These are phyloP conservation scores for Yamadazyma endophytica DNA, from an alignment of 805 yeast species.

Conservation along the genomic window DNA sequence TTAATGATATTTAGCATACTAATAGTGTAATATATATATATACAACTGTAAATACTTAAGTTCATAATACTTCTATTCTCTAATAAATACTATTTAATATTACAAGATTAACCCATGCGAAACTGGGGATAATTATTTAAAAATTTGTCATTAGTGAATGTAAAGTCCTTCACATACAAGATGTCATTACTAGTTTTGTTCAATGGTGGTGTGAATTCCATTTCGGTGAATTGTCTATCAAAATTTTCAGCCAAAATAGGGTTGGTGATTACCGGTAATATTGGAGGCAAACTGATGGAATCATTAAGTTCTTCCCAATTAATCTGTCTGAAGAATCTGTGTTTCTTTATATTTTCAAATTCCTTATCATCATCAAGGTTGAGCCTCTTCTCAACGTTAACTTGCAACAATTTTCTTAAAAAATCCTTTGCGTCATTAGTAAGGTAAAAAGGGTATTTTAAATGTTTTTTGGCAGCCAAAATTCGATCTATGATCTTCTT, in stretches of 20 bases:
- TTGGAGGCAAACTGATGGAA: slow-evolving; percentile 30
- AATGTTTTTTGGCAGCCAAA: slow-evolving; percentile 24
- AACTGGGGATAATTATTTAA: slow-evolving; percentile 13
- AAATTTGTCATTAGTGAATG: slow-evolving; percentile 37
- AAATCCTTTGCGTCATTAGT: slow-evolving; percentile 40
- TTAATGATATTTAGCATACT: slow-evolving; percentile 6
- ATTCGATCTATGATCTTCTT: slow-evolving; percentile 38
- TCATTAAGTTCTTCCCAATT: slow-evolving; percentile 30
- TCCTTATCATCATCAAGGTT: slow-evolving; percentile 29
- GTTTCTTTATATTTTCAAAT: slow-evolving; percentile 28
- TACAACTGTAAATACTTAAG: neutral
- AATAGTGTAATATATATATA: slow-evolving; percentile 2
- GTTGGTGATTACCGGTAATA: slow-evolving; percentile 40
- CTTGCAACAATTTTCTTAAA: slow-evolving; percentile 32
- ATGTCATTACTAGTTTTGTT: slow-evolving; percentile 22
- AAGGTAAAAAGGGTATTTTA: slow-evolving; percentile 38
- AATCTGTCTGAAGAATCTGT: slow-evolving; percentile 36
- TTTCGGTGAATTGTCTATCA: slow-evolving; percentile 38
- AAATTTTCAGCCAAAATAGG: slow-evolving; percentile 44
- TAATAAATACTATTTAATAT: neutral
- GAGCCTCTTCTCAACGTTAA: slow-evolving; percentile 32
- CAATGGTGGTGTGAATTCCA: slow-evolving; percentile 33
- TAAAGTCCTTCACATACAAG: slow-evolving; percentile 38
- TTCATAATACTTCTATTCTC: neutral
- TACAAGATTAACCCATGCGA: neutral